phyloP scores from a whole-genome alignment of 805 yeast species.

The Candida dajiaensis region DNA sequence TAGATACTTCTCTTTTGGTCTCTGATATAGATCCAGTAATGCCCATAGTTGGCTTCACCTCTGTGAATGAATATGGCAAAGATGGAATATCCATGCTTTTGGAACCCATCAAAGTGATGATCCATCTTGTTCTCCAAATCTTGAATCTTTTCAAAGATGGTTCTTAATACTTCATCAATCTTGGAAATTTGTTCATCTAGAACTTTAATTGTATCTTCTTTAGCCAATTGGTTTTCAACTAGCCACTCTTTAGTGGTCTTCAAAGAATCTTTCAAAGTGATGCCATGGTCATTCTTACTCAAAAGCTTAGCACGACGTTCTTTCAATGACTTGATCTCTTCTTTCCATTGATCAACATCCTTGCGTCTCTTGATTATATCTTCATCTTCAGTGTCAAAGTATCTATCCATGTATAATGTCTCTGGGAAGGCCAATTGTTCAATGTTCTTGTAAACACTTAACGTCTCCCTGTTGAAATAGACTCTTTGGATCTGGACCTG shows the following conservation, averaged over 20 bases:
- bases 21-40: slow-evolving; percentile 91
- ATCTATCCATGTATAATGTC: slow-evolving; percentile 79
- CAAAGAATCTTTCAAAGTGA: slow-evolving; percentile 46
- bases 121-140: slow-evolving; percentile 44
- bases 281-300: slow-evolving; percentile 42
- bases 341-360: slow-evolving; percentile 56
- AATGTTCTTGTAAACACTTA: slow-evolving; percentile 73
- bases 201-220: slow-evolving; percentile 41
- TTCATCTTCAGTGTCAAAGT: slow-evolving; percentile 60
- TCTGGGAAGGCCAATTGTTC: slow-evolving; percentile 81
- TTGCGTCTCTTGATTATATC: slow-evolving; percentile 46
- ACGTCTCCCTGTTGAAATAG: slow-evolving; percentile 69
- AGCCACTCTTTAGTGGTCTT: slow-evolving; percentile 54
- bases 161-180: slow-evolving; percentile 40
- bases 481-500: slow-evolving; percentile 95
- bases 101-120: slow-evolving; percentile 56
- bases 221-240: slow-evolving; percentile 33
- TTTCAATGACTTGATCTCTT: slow-evolving; percentile 39
- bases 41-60: slow-evolving; percentile 95
- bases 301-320: slow-evolving; percentile 37
- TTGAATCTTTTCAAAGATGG: slow-evolving; percentile 35
- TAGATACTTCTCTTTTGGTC: slow-evolving; percentile 64
- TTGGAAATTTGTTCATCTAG: slow-evolving; percentile 41
- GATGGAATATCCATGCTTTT: slow-evolving; percentile 65
- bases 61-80: slow-evolving; percentile 93